Conservation (phyloP, 768 basidiomycete species). For the Lactifluus pinguis region DNA sequence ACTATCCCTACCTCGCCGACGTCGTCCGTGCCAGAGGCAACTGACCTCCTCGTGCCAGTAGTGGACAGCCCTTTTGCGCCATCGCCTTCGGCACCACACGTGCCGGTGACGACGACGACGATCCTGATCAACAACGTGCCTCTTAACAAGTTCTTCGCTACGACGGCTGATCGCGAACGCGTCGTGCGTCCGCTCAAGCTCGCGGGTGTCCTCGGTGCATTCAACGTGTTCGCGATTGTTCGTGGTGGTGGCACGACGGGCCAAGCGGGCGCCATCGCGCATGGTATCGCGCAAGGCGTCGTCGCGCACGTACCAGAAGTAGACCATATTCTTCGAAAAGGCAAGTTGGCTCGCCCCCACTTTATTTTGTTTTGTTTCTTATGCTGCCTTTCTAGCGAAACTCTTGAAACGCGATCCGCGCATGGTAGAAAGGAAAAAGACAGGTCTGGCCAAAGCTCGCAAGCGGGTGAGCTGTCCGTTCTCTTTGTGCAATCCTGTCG, state of each 20-base stretch:
- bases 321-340: constrained; percentile 57
- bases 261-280: constrained; percentile 80
- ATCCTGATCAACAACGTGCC: constrained; percentile 84
- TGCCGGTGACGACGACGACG: constrained; percentile 43
- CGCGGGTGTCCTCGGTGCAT: constrained; percentile 76
- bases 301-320: constrained; percentile 62
- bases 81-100: constrained; percentile 13
- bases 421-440: constrained; percentile 98
- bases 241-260: constrained; percentile 87
- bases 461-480: constrained; percentile 56
- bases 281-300: constrained; percentile 69
- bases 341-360: constrained; percentile 33
- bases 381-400: constrained; percentile 49
- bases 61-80: constrained; percentile 11
- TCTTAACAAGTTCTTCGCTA: constrained; percentile 68
- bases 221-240: constrained; percentile 53
- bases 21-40: not conserved
- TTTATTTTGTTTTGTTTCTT: not conserved
- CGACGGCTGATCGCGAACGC: constrained; percentile 68
- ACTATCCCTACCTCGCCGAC: not conserved
- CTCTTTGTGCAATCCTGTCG: constrained; percentile 4
- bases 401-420: constrained; percentile 86
- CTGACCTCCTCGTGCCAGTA: constrained; percentile 3
- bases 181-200: constrained; percentile 79
- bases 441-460: constrained; percentile 84